These are phyloP conservation scores for Chalara sp. DNA, from an alignment of 2,329 filamentous ascomycete species.

Conservation along the genomic window DNA sequence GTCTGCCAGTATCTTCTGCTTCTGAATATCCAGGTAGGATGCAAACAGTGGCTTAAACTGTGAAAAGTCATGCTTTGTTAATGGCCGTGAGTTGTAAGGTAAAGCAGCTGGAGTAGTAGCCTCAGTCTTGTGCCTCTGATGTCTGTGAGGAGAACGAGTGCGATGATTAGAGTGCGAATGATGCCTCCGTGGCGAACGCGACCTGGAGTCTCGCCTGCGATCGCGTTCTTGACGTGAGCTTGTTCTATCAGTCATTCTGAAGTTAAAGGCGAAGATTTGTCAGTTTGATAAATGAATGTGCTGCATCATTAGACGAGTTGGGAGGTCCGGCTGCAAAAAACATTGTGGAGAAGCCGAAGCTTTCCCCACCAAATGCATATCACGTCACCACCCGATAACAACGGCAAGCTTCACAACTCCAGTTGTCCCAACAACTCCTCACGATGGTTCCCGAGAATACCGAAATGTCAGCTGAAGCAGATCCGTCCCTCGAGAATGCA, in stretches of 20 bases:
- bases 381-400: no score
- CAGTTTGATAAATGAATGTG: no score
- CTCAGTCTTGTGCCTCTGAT: constrained; percentile 27
- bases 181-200: constrained; percentile 7
- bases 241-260: constrained; percentile 5
- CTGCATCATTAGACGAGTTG: no score
- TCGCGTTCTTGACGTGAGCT: not conserved
- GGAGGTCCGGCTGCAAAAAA: no score
- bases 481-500: no score
- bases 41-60: constrained; percentile 67
- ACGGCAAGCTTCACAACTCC: no score
- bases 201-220: constrained; percentile 7
- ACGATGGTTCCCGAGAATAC: no score
- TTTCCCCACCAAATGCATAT: no score
- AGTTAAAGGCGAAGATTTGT: not conserved
- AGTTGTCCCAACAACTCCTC: no score
- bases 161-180: constrained; percentile 10
- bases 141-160: constrained; percentile 17
- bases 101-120: constrained; percentile 31
- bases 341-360: no score
- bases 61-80: constrained; percentile 64
- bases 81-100: constrained; percentile 57
- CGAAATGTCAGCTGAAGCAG: no score
- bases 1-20: constrained; percentile 60
- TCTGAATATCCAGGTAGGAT: constrained; percentile 84